Conservation (phyloP, 805 yeast genomes). For the Teunomyces funiuensis region DNA sequence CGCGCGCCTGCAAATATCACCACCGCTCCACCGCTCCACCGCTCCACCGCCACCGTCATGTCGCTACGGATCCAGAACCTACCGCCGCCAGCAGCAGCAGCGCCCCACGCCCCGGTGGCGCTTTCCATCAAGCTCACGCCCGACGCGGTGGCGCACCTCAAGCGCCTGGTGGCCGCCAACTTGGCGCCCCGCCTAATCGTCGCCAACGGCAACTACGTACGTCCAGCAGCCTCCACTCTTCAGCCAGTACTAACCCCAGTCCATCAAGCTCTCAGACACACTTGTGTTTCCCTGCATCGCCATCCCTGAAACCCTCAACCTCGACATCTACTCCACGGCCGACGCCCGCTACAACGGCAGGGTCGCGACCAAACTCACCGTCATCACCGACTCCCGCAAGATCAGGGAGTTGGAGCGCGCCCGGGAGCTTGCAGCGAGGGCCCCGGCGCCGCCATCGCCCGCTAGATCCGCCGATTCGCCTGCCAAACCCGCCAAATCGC, state of each 20-base stretch:
- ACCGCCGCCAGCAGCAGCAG: constrained; percentile 11
- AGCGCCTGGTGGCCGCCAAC: constrained; percentile 15
- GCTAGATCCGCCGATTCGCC: neutral
- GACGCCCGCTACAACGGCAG: constrained; percentile 28
- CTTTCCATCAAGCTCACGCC: constrained; percentile 29
- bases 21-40: constrained; percentile 9
- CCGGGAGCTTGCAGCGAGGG: constrained; percentile 1
- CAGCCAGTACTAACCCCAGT: constrained; percentile 24
- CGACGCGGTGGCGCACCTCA: constrained; percentile 27
- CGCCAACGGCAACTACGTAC: constrained; percentile 34
- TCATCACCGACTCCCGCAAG: constrained; percentile 30
- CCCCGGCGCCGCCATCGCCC: neutral
- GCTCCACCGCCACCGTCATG: constrained; percentile 2
- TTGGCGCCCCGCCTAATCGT: constrained; percentile 33
- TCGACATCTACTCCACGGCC: constrained; percentile 28
- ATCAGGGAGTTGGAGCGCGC: constrained; percentile 14
- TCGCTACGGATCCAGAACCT: constrained; percentile 1
- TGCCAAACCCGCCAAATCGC: neutral
- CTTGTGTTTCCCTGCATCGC: constrained; percentile 32
- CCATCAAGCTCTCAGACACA: constrained; percentile 27
- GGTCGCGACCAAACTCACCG: constrained; percentile 29
- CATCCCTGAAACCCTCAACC: constrained; percentile 35
- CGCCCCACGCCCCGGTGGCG: constrained; percentile 20
- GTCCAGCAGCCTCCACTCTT: constrained; percentile 11
- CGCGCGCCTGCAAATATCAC: constrained; percentile 8